Percentiles rank a stretch among this genome's conserved stretches.
Evolutionary conservation across 2,329 filamentous ascomycete species (phyloP).

Genomic region (Trichoderma sp.): DNA sequence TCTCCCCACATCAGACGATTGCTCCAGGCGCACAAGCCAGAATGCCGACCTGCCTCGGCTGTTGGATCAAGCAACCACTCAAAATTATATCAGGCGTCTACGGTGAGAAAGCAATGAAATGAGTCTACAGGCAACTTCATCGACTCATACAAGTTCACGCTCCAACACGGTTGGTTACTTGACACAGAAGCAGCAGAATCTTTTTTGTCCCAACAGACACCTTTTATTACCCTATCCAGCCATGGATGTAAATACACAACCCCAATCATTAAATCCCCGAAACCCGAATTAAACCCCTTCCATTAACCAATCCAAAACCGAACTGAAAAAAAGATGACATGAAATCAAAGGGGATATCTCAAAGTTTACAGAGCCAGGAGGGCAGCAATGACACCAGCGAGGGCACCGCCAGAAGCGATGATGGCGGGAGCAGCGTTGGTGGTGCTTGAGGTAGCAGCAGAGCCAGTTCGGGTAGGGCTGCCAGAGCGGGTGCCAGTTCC

Average conservation of each 20-base stretch:
- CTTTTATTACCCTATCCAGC: constrained; percentile 3
- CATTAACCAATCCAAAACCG: constrained; percentile 6
- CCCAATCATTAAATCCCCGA: neutral
- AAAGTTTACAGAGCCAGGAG: constrained; percentile 49
- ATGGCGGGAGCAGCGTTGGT: constrained; percentile 23
- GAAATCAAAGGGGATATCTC: neutral
- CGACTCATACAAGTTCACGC: neutral
- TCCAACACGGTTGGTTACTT: neutral
- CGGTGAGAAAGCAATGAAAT: neutral
- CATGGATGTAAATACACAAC: constrained; percentile 12
- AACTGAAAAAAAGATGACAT: neutral
- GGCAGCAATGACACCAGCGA: constrained; percentile 50
- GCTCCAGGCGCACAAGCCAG: neutral
- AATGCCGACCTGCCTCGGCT: neutral
- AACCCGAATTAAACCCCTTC: neutral
- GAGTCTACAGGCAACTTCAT: neutral
- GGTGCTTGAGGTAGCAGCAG: constrained; percentile 26
- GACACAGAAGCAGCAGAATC: neutral
- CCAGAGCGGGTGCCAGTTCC: constrained; percentile 17
- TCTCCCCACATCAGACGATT: constrained; percentile 1
- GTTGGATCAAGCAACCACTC: neutral
- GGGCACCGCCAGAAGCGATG: constrained; percentile 39
- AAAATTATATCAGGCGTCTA: neutral
- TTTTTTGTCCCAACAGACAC: neutral
- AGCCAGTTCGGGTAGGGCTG: constrained; percentile 21